Conservation (phyloP, 179 eudicot genomes). For the Corrigiola litoralis region DNA sequence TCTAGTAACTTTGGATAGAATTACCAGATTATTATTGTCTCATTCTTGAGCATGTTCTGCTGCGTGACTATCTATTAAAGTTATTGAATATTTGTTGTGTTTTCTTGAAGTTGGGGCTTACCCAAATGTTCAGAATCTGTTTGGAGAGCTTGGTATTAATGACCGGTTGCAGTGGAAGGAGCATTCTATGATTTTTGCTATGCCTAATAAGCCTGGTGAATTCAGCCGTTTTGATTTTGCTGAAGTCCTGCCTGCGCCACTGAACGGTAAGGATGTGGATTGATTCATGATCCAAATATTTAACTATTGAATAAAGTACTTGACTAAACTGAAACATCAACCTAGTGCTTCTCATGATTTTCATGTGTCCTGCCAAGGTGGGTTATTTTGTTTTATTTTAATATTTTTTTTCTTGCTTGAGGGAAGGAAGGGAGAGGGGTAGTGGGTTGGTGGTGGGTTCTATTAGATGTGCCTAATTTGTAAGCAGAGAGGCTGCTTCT, state of each 20-base stretch:
- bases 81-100: constrained; percentile 21
- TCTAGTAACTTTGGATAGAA: neutral
- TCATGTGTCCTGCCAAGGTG: neutral
- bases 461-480: neutral
- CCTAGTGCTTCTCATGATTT: neutral
- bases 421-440: no score
- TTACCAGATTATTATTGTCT: neutral
- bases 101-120: constrained; percentile 91
- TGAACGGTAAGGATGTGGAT: constrained; percentile 52
- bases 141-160: constrained; percentile 91
- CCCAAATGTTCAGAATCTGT: constrained; percentile 95
- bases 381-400: neutral
- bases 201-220: constrained; percentile 97
- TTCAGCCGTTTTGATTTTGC: constrained; percentile 97
- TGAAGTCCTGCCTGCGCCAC: constrained; percentile 89
- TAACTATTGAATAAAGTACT: neutral
- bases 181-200: constrained; percentile 98
- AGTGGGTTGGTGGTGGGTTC: neutral
- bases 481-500: neutral
- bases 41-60: neutral
- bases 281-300: neutral
- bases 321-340: neutral
- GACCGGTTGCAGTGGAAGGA: constrained; percentile 99
- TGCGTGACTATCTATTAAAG: constrained; percentile 5
- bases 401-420: no score